phyloP scores from a whole-genome alignment of 2,329 filamentous ascomycete genomes.

The Xylaria sp. region DNA sequence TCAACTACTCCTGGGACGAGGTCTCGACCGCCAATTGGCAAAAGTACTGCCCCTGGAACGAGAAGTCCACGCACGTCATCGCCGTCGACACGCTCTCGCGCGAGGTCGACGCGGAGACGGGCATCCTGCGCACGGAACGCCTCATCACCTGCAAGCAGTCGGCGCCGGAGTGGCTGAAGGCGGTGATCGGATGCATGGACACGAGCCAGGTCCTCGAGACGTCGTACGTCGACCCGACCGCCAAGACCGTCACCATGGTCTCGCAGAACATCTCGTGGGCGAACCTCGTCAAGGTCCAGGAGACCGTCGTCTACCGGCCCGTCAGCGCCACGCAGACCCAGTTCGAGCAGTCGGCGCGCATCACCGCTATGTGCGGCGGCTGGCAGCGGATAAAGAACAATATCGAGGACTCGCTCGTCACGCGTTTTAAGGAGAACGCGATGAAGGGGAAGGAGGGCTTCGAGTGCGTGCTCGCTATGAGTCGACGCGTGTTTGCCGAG shows the following conservation, averaged over 20 bases:
- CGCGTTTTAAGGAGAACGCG: slow-evolving; percentile 87
- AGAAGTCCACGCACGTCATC: slow-evolving; percentile 94
- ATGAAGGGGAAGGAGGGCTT: slow-evolving; percentile 88
- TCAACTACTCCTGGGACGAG: slow-evolving; percentile 98
- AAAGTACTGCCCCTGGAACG: slow-evolving; percentile 98
- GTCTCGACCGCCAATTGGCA: slow-evolving; percentile 97
- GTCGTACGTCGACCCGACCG: slow-evolving; percentile 80
- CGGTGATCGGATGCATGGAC: slow-evolving; percentile 71
- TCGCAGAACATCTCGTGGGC: slow-evolving; percentile 91
- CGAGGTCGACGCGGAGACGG: slow-evolving; percentile 48
- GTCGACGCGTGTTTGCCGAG: slow-evolving; percentile 83
- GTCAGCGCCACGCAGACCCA: slow-evolving; percentile 57
- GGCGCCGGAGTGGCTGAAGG: slow-evolving; percentile 73
- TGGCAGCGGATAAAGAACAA: slow-evolving; percentile 97
- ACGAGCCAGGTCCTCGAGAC: slow-evolving; percentile 90
- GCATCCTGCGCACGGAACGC: slow-evolving; percentile 57
- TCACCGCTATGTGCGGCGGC: slow-evolving; percentile 89
- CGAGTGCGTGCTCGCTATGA: slow-evolving; percentile 90
- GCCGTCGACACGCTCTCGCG: slow-evolving; percentile 90
- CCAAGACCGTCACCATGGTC: slow-evolving; percentile 91
- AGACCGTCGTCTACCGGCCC: slow-evolving; percentile 84
- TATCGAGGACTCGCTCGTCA: slow-evolving; percentile 88
- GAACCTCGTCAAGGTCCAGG: slow-evolving; percentile 84
- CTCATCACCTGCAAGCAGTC: slow-evolving; percentile 58
- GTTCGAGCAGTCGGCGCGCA: slow-evolving; percentile 84